Conservation (phyloP, 768 basidiomycete genomes). For the Leccinum rimulosum region DNA sequence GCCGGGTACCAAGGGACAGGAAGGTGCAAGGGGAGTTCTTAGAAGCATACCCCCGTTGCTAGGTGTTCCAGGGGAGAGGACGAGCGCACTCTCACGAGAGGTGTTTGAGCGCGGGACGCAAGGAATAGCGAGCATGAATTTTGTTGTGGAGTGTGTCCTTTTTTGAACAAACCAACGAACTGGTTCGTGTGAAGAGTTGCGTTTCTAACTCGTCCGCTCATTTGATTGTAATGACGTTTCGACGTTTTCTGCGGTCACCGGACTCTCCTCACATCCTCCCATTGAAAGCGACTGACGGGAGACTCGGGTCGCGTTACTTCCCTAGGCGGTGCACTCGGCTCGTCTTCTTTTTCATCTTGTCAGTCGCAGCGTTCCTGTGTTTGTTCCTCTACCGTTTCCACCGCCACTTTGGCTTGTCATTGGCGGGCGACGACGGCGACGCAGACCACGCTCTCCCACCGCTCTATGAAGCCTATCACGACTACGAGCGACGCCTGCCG, state of each 20-base stretch:
- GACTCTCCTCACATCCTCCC: slow-evolving; percentile 18
- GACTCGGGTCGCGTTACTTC: not conserved
- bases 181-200: not conserved
- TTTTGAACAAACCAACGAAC: slow-evolving; percentile 1
- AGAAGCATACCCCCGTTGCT: not conserved
- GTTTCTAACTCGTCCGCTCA: not conserved
- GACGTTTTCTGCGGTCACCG: slow-evolving; percentile 2
- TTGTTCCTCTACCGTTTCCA: slow-evolving; percentile 8
- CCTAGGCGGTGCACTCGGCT: slow-evolving; percentile 15
- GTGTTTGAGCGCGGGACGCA: not conserved
- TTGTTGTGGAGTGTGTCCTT: not conserved
- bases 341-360: slow-evolving; percentile 10
- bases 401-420: not conserved
- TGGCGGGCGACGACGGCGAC: slow-evolving; percentile 2
- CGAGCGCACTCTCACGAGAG: not conserved
- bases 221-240: slow-evolving; percentile 4
- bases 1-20: not conserved
- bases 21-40: not conserved
- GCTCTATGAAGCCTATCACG: slow-evolving; percentile 42
- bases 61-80: not conserved
- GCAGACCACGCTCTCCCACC: slow-evolving; percentile 36
- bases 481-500: slow-evolving; percentile 43
- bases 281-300: slow-evolving; percentile 9
- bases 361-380: slow-evolving; percentile 13
- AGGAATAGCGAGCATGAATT: not conserved